Base-by-base conservation (phyloP, 345 rosid genomes). In the Populus deltoides region DNA sequence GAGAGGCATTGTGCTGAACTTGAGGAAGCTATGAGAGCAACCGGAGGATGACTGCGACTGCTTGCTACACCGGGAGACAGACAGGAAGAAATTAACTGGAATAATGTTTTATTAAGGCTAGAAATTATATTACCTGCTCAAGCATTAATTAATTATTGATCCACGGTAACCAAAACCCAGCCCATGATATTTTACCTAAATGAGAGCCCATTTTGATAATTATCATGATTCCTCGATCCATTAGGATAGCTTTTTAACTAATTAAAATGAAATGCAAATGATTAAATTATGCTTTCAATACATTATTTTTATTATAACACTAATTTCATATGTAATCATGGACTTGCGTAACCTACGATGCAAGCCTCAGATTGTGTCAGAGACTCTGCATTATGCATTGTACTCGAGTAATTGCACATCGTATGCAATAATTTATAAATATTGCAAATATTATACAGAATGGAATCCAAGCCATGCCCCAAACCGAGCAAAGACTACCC, bases 11-110 rank as follows among this genome's bases (percentile, higher is more conserved):
- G 70, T 36, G 77, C 66, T 17, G 79, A 71, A 74, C 66, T 62
- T 10, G 78, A 68, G 27, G 78, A 69, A 22, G 75, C 75, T 78
- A 79, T 79, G 18, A 7, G 38, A 31, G 31, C 66, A 22, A 25
- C 27, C 10, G 38, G 6, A 45, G 72, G 10, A 36, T 13, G 45
- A 41, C n/a, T 39, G 25, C 55, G 63, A 59, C 41, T 17, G 65
- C 76, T 8, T 10, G 31, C 20, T 8, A 10, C 45, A 41, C 12
- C 11, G 3, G 12, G 24, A 5, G 45, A 18, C 5, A 25, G 59
- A 18, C 4, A 7, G 29, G 24, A 4, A 43, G 17, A 75, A 49
- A 9, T 15, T 27, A 36, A 18, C 2, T 8, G 25, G 25, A 22
- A 57, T 8, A 41, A 41, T 41, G 13, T 45, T 11, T 59, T 24